These are phyloP conservation scores for Phyllosticta citrichinensis DNA, from an alignment of 2,329 filamentous ascomycete genomes.

Conservation along the genomic window DNA sequence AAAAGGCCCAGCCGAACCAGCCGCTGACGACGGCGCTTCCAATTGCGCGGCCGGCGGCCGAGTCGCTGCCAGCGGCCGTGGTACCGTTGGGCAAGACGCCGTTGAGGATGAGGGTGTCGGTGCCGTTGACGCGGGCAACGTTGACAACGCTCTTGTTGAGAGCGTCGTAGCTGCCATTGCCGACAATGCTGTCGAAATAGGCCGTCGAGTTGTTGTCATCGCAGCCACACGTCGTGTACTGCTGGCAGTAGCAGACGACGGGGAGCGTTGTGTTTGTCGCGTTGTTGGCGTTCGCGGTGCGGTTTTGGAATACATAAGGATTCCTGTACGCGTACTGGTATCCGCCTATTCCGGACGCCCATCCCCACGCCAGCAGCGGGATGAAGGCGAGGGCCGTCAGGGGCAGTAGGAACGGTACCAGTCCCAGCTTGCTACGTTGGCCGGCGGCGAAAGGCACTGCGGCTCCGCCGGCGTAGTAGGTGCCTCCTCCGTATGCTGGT, in stretches of 20 bases:
- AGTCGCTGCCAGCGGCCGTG: conserved; percentile 28
- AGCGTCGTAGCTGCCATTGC: conserved; percentile 42
- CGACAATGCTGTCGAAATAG: conserved; percentile 52
- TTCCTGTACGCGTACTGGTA: conserved; percentile 52
- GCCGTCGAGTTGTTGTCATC: conserved; percentile 52
- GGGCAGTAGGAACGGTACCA: conserved; percentile 43
- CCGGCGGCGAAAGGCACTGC: conserved; percentile 51
- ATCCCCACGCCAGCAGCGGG: conserved; percentile 52
- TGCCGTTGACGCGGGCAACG: conserved; percentile 54
- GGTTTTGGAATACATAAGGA: conserved; percentile 44
- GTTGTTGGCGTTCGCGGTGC: conserved; percentile 28
- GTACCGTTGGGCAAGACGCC: conserved; percentile 59
- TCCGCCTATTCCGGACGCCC: conserved; percentile 36
- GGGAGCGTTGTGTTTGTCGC: conserved; percentile 48
- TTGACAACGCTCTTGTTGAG: conserved; percentile 54
- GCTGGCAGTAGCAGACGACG: conserved; percentile 52
- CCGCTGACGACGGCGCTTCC: neutral
- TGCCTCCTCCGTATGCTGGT: conserved; percentile 51
- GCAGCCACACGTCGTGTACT: conserved; percentile 52
- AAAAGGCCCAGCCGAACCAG: neutral
- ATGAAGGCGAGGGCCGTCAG: conserved; percentile 45
- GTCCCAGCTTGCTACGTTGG: conserved; percentile 33
- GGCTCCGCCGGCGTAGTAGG: conserved; percentile 55
- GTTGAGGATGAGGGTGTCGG: conserved; percentile 57
- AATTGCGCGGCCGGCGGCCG: conserved; percentile 5